phyloP scores from a whole-genome alignment of 352 stramenopile species.

The Pythium biforme region DNA sequence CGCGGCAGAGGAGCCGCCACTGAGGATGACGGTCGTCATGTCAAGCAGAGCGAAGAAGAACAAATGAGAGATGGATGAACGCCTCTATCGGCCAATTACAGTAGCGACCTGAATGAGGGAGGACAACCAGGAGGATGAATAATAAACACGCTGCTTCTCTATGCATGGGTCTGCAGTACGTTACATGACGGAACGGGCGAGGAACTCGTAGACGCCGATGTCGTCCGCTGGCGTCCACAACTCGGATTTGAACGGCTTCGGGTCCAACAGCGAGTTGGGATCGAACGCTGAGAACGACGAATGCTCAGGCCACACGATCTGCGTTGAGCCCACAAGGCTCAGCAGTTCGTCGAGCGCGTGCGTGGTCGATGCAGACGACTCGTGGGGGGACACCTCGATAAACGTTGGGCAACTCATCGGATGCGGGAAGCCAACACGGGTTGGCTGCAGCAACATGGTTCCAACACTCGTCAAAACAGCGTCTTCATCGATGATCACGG shows the following conservation, averaged over 20 bases:
- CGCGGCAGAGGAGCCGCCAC: no score
- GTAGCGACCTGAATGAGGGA: background rate
- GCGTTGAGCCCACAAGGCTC: background rate
- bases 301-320: background rate
- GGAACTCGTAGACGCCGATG: background rate
- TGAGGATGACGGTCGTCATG: no score
- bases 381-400: background rate
- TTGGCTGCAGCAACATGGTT: background rate
- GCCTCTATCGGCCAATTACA: no score
- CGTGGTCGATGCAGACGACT: background rate
- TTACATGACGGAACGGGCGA: background rate
- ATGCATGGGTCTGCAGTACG: background rate
- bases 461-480: no score
- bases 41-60: background rate
- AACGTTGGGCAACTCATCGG: background rate
- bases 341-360: background rate
- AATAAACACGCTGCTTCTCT: background rate
- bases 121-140: background rate
- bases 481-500: no score
- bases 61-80: background rate
- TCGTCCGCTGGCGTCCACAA: background rate
- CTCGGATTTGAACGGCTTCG: background rate
- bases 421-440: background rate
- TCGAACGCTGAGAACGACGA: background rate
- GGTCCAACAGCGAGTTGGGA: background rate